A percentile compares a stretch with the other conserved stretches of the same genome.
Conservation (phyloP, 768 basidiomycete genomes). For the Candolleomyces eurysporus region DNA sequence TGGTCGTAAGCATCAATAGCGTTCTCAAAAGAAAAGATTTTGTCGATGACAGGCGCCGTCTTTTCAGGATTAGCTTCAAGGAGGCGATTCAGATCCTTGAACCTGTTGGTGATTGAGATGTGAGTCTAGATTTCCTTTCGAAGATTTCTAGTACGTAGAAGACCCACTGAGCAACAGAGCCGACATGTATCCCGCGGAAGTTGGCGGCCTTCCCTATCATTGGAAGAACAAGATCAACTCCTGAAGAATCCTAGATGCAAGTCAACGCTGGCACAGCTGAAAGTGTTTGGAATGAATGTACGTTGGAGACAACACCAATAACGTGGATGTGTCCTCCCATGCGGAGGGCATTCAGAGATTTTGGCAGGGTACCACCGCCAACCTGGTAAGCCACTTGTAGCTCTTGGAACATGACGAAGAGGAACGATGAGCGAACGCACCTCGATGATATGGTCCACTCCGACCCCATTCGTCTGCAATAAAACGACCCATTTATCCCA, state of each 20-base stretch:
- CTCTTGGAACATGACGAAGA: slow-evolving; percentile 20
- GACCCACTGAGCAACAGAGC: slow-evolving; percentile 48
- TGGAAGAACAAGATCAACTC: not conserved
- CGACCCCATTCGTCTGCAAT: slow-evolving; percentile 27
- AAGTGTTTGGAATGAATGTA: slow-evolving; percentile 3
- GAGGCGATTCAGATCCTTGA: slow-evolving; percentile 49
- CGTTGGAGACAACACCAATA: slow-evolving; percentile 45
- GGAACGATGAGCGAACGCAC: slow-evolving; percentile 22
- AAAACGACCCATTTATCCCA: not conserved
- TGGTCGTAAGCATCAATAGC: slow-evolving; percentile 49
- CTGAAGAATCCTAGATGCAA: not conserved
- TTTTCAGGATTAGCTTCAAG: slow-evolving; percentile 35
- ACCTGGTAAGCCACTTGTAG: too few species aligned
- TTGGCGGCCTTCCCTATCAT: slow-evolving; percentile 29
- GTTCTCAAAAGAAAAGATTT: slow-evolving; percentile 55
- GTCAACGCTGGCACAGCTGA: not conserved
- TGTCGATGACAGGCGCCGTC: slow-evolving; percentile 51
- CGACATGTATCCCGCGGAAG: slow-evolving; percentile 53
- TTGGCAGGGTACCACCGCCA: slow-evolving; percentile 37
- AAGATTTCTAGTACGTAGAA: not conserved
- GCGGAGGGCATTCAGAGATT: slow-evolving; percentile 33
- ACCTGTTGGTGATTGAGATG: slow-evolving; percentile 20
- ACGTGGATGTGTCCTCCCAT: slow-evolving; percentile 39
- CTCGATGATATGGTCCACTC: slow-evolving; percentile 34
- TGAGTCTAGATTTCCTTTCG: not conserved